Evolutionary conservation across 2,329 filamentous ascomycete genomes (phyloP).

Genomic region (Fusarium proliferatum): DNA sequence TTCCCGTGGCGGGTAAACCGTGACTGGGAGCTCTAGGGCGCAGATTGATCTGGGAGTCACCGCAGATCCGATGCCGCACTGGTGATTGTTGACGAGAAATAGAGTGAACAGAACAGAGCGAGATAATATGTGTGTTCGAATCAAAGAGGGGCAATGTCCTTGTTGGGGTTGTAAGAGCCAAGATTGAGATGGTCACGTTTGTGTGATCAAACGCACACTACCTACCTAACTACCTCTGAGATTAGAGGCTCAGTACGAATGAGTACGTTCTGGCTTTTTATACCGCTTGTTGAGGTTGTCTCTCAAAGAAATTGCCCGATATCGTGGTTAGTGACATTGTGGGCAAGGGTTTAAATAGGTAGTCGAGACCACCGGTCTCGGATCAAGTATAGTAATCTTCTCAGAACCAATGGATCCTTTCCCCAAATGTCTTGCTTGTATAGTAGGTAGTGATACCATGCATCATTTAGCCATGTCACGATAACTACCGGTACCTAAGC

Average conservation of each 20-base stretch:
- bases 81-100: constrained; percentile 2
- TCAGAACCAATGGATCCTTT: background rate
- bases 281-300: constrained; percentile 1
- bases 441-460: background rate
- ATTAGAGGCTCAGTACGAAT: background rate
- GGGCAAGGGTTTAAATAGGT: constrained; percentile 8
- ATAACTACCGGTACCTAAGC: constrained; percentile 9
- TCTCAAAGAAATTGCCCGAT: constrained; percentile 5
- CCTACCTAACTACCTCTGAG: background rate
- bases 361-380: constrained; percentile 21
- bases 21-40: background rate
- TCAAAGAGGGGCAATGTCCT: constrained; percentile 15
- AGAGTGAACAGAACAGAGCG: background rate
- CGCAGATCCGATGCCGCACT: constrained; percentile 13
- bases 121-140: background rate
- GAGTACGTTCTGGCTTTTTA: constrained; percentile 13
- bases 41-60: constrained; percentile 10
- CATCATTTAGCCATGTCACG: constrained; percentile 14
- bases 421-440: background rate
- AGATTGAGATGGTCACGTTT: background rate
- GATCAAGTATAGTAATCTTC: background rate
- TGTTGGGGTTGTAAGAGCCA: constrained; percentile 17
- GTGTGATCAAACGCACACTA: background rate
- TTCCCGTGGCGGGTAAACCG: background rate
- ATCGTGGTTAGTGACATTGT: constrained; percentile 6